Base-by-base conservation (phyloP, 306 rosid genomes). In the Medicago arabica region DNA sequence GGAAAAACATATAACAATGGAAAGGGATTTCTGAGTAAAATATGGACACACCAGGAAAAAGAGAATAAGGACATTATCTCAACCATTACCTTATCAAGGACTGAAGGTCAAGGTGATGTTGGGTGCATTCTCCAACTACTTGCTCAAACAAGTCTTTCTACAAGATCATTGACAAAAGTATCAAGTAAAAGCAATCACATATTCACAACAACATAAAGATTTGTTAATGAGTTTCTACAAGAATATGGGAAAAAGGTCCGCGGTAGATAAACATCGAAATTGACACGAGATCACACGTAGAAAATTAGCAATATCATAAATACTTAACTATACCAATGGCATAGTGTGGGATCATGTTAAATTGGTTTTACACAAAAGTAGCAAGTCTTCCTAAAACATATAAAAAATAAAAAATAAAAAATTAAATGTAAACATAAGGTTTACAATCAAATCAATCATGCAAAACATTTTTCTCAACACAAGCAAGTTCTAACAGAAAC, bases 101-200 rank as follows among this genome's bases (percentile, higher is more conserved):
- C 71, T 81, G 83, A 82, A 85, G 83, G 71, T 85, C 88, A 36
- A 66, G 84, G 61, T 81, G 83, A 78, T 85, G 88, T 71, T 81
- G 83, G 72, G 55, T 78, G 79, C 86, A 81, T 66, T 85, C 85
- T 65, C 84, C 76, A 53, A 81, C 78, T 71, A 85, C 86, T 85
- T 85, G 85, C 67, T 78, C 82, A 61, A 81, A 71, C 53, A 78
- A 61, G 67, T 85, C 88, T 53, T 68, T 75, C 88, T 85, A 69
- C 81, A 80, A 73, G 44, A 71, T 73, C 66, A 76, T 50, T 53
- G 59, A 39, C 59, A 69, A 68, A 80, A 41, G 19, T 50, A 72
- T 80, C 71, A 80, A 54, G 41, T 39, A 13, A 41, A 76, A 66
- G 69, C 54, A 50, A 72, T 67, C 69, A 75, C 44, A 71, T 69